Evolutionary conservation across 495 filamentous ascomycete species (phyloP), one percentile per base, ranked within the genome.

Genomic region (Penicillium coffeae): DNA sequence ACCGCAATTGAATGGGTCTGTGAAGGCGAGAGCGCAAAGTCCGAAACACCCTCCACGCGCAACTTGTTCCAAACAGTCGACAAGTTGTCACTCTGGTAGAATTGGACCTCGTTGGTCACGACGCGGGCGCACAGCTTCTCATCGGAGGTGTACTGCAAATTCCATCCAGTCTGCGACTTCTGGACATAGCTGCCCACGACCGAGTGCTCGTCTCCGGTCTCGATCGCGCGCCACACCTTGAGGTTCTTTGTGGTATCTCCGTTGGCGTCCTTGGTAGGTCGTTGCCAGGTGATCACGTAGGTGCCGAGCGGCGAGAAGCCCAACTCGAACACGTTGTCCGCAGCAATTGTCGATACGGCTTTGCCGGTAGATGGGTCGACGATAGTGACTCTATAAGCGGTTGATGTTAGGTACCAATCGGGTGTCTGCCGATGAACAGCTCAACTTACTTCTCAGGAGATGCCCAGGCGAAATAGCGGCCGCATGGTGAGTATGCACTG

Each of bases 81-180:
- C 59, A 97, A 74, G 58, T 96, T 86, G 39, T 80, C 74, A 67
- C 87, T 93, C 67, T 94, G 77, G 73, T 90, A 97, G 70, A 98
- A 95, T 60, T 97, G 93, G 34, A 98, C 88, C 71, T 96, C 90
- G 66, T 96, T 97, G 65, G 89, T 95, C 58, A 97, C 94, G 30
- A 84, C 76, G 43, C 93, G 90, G 47, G 92, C 93, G 67, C 93
- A 98, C 62, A 86, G 88, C 56, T 77, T 74, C 78, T 98, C 93
- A 64, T 98, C 93, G 49, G 80, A 78, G 21, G 90, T 96, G 64
- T 96, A 98, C 69, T 97, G 94, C 63, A 97, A 76, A 70, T 95
- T 96, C 93, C 92, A 98, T 62, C 90, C 89, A 14, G 88, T 90
- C 73, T 91, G 88, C 45, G 81, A 86, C 72, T 96, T 96, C 69